Percentiles rank a stretch among this genome's conserved stretches.
phyloP scores from a whole-genome alignment of 441 rosid genomes.

The Adansonia rubrostipa region DNA sequence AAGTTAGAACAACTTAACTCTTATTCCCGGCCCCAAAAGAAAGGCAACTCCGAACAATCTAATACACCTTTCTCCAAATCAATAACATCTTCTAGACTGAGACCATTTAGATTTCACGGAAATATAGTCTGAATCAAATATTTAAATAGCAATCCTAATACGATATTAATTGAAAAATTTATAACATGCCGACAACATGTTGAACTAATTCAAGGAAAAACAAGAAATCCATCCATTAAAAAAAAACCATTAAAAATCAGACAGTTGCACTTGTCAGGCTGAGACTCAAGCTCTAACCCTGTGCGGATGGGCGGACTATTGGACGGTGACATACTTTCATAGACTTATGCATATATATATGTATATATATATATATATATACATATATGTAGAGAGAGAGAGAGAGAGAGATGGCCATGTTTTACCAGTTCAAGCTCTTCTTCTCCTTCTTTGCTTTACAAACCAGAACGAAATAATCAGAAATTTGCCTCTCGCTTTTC shows the following conservation, averaged over 20 bases:
- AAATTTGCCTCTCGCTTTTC: not conserved
- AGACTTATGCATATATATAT: no score
- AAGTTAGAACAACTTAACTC: no score
- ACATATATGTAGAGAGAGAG: not conserved
- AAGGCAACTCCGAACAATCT: not conserved
- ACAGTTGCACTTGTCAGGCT: no score
- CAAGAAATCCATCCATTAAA: conserved; percentile 13
- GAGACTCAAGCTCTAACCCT: no score
- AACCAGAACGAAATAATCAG: not conserved
- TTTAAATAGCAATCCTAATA: no score
- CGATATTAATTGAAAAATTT: not conserved
- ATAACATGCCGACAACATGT: conserved; percentile 8
- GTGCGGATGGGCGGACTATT: no score
- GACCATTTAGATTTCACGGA: not conserved
- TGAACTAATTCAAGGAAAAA: conserved; percentile 8
- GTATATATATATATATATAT: no score
- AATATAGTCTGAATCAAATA: no score
- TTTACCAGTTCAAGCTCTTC: conserved; percentile 22
- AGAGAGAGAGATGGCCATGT: not conserved
- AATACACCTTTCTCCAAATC: not conserved
- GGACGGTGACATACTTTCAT: no score
- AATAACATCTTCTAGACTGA: not conserved
- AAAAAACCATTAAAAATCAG: not conserved
- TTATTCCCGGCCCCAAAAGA: not conserved
- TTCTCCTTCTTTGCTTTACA: conserved; percentile 1